Base-by-base conservation (phyloP, 176 grass and related monocot species). In the Metroxylon sagu region DNA sequence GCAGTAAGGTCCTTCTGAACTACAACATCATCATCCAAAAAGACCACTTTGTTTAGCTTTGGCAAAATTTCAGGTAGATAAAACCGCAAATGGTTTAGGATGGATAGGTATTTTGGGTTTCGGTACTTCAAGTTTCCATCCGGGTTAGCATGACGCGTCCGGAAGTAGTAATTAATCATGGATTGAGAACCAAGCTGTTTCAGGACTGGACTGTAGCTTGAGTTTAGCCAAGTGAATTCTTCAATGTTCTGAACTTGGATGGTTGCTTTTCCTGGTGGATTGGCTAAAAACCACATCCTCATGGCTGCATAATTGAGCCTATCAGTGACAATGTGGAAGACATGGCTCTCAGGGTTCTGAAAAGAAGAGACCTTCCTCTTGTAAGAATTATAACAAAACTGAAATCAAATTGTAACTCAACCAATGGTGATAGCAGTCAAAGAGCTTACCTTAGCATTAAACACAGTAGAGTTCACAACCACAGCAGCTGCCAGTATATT, bases 271-370 rank as follows among this genome's bases (percentile, higher is more conserved):
- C 80, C 83, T 50, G 86, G 86, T 70, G 86, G 86, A 18, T 95
- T 95, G 60, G 83, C 79, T 48, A 95, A 64, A 68, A 95, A 95
- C 90, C 86, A 95, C 90, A 95, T 95, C 56, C 74, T 75, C 83
- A 95, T 90, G 53, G 90, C 77, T 55, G 86, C 76, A 23, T 84
- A 90, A 73, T 90, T 95, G 54, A 90, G 77, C 71, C 77, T 80
- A 71, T 95, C 90, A 12, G 86, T 95, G 29, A 90, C 83, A 73
- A 95, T 87, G 73, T 90, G 86, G 71, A 95, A 87, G 48, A 95
- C 83, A 77, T 90, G 83, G 27, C 79, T 67, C 50, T 76, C 69
- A 54, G 90, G 86, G 78, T 90, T 63, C 90, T 95, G 86, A 62
- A 90, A 76, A 6, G 64, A 54, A 63, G 5, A 59, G 26, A 57